These are phyloP conservation scores for Gymnopus androsaceus DNA, from an alignment of 1,284 basidiomycete species.

Conservation along the genomic window DNA sequence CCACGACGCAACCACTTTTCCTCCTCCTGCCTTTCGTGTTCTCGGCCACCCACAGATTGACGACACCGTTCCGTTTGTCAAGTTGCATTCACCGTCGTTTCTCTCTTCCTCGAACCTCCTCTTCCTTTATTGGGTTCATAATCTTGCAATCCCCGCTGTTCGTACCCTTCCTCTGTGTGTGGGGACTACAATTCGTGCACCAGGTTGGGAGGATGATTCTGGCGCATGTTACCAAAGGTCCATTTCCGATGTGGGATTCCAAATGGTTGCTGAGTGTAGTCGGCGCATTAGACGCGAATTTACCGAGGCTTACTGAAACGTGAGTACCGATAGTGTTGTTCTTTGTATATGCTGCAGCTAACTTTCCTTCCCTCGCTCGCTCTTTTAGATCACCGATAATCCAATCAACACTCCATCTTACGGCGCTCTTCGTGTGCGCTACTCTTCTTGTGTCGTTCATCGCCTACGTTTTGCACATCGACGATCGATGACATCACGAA, in stretches of 20 bases:
- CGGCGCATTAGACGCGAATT: slow-evolving; percentile 83
- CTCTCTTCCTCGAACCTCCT: background rate
- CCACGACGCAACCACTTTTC: slow-evolving; percentile 60
- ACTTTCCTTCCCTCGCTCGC: no score
- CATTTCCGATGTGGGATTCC: slow-evolving; percentile 88
- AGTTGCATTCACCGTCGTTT: background rate
- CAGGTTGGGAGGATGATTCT: slow-evolving; percentile 92
- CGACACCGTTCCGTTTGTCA: slow-evolving; percentile 36
- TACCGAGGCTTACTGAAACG: slow-evolving; percentile 68
- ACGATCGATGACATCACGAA: slow-evolving; percentile 88
- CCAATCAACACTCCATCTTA: slow-evolving; percentile 61
- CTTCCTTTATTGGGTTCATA: background rate
- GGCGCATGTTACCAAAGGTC: slow-evolving; percentile 84
- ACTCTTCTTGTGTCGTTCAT: slow-evolving; percentile 68
- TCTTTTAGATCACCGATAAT: slow-evolving; percentile 63
- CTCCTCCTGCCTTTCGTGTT: slow-evolving; percentile 81
- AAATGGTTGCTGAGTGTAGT: slow-evolving; percentile 84
- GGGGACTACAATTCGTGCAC: slow-evolving; percentile 87
- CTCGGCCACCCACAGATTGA: slow-evolving; percentile 65
- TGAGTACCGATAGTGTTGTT: no score
- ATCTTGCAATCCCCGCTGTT: slow-evolving; percentile 71
- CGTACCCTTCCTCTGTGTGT: slow-evolving; percentile 86
- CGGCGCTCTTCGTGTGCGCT: slow-evolving; percentile 68
- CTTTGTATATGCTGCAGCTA: no score
- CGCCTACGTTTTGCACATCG: slow-evolving; percentile 79